phyloP scores from a whole-genome alignment of 2,329 filamentous ascomycete species.

The Penicillium sp. region DNA sequence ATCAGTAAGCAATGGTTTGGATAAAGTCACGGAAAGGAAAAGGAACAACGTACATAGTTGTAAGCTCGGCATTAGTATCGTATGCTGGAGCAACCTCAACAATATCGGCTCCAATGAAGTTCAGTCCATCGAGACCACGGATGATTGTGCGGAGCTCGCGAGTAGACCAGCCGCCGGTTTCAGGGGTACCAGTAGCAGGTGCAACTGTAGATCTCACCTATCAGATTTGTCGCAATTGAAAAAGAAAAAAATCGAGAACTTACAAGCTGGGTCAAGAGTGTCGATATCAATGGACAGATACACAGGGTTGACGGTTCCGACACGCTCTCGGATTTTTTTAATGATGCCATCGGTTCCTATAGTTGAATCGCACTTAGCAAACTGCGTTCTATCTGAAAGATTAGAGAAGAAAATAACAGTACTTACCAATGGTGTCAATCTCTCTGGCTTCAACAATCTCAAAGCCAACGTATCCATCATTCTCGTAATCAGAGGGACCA shows the following conservation, averaged over 20 bases:
- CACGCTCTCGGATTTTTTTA: constrained; percentile 68
- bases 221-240: background rate
- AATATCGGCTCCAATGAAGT: constrained; percentile 58
- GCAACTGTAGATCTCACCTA: constrained; percentile 24
- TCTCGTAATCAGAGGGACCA: constrained; percentile 75
- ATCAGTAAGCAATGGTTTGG: background rate
- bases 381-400: background rate
- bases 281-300: constrained; percentile 86
- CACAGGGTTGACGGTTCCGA: constrained; percentile 66
- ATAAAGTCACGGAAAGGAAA: background rate
- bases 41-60: constrained; percentile 38
- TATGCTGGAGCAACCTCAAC: constrained; percentile 62
- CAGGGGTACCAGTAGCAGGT: constrained; percentile 55
- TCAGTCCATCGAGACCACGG: constrained; percentile 55
- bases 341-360: constrained; percentile 66
- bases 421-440: constrained; percentile 59
- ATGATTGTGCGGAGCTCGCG: constrained; percentile 57
- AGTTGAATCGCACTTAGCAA: background rate
- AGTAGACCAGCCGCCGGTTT: constrained; percentile 60
- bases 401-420: background rate
- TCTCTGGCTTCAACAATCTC: constrained; percentile 74
- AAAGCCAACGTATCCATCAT: constrained; percentile 81
- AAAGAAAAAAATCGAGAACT: constrained; percentile 23
- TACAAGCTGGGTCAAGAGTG: constrained; percentile 76
- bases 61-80: constrained; percentile 58